phyloP scores from a whole-genome alignment of 257 asterid genomes.

The Solanum raphanifolium region DNA sequence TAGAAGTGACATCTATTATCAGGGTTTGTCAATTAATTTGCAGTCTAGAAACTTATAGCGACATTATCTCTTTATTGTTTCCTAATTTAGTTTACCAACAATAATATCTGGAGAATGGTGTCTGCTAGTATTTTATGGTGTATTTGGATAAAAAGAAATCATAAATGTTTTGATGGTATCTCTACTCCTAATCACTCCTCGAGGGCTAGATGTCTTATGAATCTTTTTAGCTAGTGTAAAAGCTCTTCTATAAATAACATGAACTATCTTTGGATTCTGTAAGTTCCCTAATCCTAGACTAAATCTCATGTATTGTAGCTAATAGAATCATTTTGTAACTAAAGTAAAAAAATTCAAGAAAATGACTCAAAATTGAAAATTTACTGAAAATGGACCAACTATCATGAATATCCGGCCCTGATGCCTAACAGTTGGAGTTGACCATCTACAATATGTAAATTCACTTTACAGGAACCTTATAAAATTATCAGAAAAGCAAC shows the following conservation, averaged over 20 bases:
- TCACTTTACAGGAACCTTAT: not conserved
- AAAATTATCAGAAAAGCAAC: not conserved
- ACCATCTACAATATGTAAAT: not conserved
- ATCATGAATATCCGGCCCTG: not conserved
- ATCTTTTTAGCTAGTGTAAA: not conserved
- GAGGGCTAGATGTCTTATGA: not conserved
- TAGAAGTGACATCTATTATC: not conserved
- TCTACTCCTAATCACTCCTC: not conserved
- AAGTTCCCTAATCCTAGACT: not conserved
- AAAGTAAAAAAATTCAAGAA: not conserved
- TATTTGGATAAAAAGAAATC: not conserved
- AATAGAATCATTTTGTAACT: not conserved
- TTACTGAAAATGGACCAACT: not conserved
- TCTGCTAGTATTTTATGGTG: not conserved
- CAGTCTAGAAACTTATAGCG: not conserved
- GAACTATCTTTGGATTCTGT: not conserved
- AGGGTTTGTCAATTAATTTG: not conserved
- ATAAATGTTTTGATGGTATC: not conserved
- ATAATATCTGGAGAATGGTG: not conserved
- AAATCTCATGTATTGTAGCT: not conserved
- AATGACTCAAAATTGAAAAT: not conserved
- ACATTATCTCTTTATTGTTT: not conserved
- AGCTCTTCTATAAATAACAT: not conserved
- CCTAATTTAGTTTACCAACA: not conserved
- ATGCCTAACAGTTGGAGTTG: not conserved